phyloP scores from a whole-genome alignment of 768 basidiomycete species.

The Mycena crocata region DNA sequence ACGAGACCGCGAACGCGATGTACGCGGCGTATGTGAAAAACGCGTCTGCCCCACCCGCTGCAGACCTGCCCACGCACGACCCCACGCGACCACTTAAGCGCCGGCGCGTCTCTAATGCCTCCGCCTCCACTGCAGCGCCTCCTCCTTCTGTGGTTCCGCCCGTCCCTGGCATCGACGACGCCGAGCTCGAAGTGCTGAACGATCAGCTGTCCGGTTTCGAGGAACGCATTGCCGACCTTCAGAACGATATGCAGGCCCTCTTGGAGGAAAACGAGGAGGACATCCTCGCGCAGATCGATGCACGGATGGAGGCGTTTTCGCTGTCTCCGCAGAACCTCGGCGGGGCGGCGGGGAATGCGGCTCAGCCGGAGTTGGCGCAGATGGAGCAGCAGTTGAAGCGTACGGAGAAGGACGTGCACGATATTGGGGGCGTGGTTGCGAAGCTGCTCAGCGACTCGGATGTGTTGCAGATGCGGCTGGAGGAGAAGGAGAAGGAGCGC shows the following conservation, averaged over 20 bases:
- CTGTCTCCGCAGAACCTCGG: neutral
- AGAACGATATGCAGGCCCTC: conserved; percentile 1
- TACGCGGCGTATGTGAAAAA: conserved; percentile 34
- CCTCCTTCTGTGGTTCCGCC: conserved; percentile 33
- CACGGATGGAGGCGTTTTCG: conserved; percentile 1
- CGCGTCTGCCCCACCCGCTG: conserved; percentile 7
- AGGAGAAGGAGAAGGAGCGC: neutral
- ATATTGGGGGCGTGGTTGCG: neutral
- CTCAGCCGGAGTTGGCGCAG: neutral
- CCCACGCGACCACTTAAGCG: conserved; percentile 42
- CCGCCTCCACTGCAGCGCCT: too few species aligned
- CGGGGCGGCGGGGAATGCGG: neutral
- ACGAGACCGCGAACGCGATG: conserved; percentile 37
- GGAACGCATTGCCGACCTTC: conserved; percentile 19
- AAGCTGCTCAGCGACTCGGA: neutral
- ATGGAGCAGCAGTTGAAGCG: neutral
- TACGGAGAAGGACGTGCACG: neutral
- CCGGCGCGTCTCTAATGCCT: conserved; percentile 39
- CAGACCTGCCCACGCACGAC: neutral
- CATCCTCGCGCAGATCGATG: conserved; percentile 16
- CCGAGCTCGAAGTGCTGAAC: conserved; percentile 36
- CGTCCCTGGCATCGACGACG: too few species aligned
- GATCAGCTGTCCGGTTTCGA: conserved; percentile 36
- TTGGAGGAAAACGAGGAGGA: neutral
- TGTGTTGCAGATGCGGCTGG: neutral